A percentile compares a stretch with the other conserved stretches of the same genome.
These are phyloP conservation scores for Mycena pura DNA, from an alignment of 768 basidiomycete genomes.

Conservation along the genomic window DNA sequence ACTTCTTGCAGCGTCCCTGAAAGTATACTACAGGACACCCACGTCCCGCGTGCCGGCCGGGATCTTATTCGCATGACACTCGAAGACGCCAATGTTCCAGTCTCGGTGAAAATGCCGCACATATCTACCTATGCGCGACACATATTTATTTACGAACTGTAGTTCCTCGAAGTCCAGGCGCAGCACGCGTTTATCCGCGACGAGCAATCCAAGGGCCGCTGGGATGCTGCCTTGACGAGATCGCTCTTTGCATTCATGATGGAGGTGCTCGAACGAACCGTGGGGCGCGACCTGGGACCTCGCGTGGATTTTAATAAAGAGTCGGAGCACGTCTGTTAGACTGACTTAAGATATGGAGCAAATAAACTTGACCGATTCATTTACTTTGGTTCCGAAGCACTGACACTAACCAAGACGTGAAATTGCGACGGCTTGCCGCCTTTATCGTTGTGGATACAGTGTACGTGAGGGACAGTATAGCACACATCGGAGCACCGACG, in stretches of 20 bases:
- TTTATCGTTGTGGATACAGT: conserved; percentile 55
- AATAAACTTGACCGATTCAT: too few species aligned
- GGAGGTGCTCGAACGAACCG: conserved; percentile 91
- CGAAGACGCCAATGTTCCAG: conserved; percentile 77
- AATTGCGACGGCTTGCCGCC: conserved; percentile 19
- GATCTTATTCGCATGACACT: conserved; percentile 84
- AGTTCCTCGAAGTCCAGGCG: conserved; percentile 96
- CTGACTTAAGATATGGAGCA: neutral
- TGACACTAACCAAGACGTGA: conserved; percentile 15
- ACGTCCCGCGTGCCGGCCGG: conserved; percentile 87
- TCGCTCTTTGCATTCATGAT: conserved; percentile 87
- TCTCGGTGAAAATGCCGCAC: conserved; percentile 59
- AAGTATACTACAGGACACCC: conserved; percentile 70
- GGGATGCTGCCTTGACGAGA: conserved; percentile 91
- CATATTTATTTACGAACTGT: conserved; percentile 10
- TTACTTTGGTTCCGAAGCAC: neutral
- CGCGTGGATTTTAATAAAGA: conserved; percentile 49
- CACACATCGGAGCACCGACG: conserved; percentile 42
- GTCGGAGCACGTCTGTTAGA: conserved; percentile 81
- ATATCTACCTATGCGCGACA: neutral
- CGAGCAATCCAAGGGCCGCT: conserved; percentile 90
- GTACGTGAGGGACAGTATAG: conserved; percentile 43
- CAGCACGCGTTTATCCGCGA: conserved; percentile 97
- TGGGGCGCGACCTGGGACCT: conserved; percentile 86
- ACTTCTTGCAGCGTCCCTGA: neutral